Percentiles rank a stretch among this genome's conserved stretches.
Conservation (phyloP, 805 yeast genomes). For the Barnettozyma sp. region DNA sequence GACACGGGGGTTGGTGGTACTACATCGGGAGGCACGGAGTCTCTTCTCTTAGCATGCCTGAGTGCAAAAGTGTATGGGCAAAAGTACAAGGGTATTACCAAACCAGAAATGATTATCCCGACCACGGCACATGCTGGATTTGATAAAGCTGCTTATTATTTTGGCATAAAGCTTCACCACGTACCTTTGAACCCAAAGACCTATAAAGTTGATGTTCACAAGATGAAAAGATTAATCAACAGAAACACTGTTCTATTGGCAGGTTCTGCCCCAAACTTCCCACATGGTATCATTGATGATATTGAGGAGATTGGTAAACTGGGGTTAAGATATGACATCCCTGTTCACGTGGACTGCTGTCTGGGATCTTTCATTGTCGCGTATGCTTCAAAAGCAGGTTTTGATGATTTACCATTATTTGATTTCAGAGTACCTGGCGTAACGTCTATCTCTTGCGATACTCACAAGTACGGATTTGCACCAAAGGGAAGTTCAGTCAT, state of each 20-base stretch:
- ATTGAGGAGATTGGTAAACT: slow-evolving; percentile 68
- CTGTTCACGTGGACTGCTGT: slow-evolving; percentile 94
- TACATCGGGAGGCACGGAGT: slow-evolving; percentile 94
- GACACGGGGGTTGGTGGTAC: slow-evolving; percentile 64
- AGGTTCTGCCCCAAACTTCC: slow-evolving; percentile 96
- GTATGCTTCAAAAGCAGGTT: slow-evolving; percentile 62
- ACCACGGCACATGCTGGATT: slow-evolving; percentile 90
- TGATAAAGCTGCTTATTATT: slow-evolving; percentile 87
- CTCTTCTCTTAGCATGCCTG: slow-evolving; percentile 75
- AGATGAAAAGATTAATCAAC: slow-evolving; percentile 61
- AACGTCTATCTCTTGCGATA: slow-evolving; percentile 97
- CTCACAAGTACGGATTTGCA: slow-evolving; percentile 98
- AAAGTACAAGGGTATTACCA: slow-evolving; percentile 46
- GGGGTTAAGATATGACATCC: slow-evolving; percentile 50
- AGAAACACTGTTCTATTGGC: slow-evolving; percentile 73
- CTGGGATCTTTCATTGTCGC: slow-evolving; percentile 88
- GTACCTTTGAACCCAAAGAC: slow-evolving; percentile 68
- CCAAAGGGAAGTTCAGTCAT: slow-evolving; percentile 94
- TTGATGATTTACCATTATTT: slow-evolving; percentile 40
- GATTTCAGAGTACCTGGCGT: slow-evolving; percentile 88
- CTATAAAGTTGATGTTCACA: slow-evolving; percentile 56
- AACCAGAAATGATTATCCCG: slow-evolving; percentile 89
- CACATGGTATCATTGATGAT: slow-evolving; percentile 93
- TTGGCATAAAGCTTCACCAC: slow-evolving; percentile 76
- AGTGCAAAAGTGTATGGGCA: slow-evolving; percentile 79